These are phyloP conservation scores for Pseudocercospora pini-densiflorae DNA, from an alignment of 2,329 filamentous ascomycete species.

Conservation along the genomic window DNA sequence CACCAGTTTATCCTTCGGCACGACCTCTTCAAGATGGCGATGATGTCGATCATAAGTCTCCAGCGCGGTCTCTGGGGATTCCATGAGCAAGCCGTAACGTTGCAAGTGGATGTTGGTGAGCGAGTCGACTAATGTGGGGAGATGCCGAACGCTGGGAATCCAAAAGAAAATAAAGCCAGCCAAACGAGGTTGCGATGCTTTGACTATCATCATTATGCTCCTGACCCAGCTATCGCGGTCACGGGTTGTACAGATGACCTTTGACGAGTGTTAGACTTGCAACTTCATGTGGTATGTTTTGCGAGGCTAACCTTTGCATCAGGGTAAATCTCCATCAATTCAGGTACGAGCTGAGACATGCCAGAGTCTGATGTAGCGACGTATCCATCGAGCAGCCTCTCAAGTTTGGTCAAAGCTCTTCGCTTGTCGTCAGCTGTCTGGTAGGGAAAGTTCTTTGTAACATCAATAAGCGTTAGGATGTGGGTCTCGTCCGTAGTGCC, in stretches of 20 bases:
- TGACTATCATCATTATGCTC: constrained; percentile 9
- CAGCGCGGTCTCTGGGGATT: not conserved
- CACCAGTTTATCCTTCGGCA: constrained; percentile 22
- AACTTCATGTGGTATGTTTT: constrained; percentile 14
- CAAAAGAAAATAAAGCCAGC: constrained; percentile 21
- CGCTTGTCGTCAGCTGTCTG: not conserved
- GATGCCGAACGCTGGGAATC: constrained; percentile 19
- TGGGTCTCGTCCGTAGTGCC: constrained; percentile 13
- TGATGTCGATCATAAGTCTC: constrained; percentile 16
- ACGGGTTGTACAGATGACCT: constrained; percentile 13
- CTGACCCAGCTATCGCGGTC: constrained; percentile 14
- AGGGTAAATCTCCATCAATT: constrained; percentile 43
- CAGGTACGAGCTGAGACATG: constrained; percentile 38
- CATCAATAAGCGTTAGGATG: constrained; percentile 15
- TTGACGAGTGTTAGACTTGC: not conserved
- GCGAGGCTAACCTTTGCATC: constrained; percentile 43
- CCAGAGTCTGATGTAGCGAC: constrained; percentile 42
- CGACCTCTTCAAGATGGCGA: constrained; percentile 10
- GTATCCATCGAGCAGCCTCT: constrained; percentile 36
- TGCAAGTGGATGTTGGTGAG: constrained; percentile 15
- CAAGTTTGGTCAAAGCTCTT: constrained; percentile 3
- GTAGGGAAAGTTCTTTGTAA: constrained; percentile 10
- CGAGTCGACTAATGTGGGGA: constrained; percentile 6
- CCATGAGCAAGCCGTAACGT: constrained; percentile 10
- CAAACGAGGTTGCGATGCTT: constrained; percentile 12